A percentile compares a stretch with the other conserved stretches of the same genome.
Evolutionary conservation across 169 alveolate species (phyloP).

Genomic region (Plasmodium sp.): DNA sequence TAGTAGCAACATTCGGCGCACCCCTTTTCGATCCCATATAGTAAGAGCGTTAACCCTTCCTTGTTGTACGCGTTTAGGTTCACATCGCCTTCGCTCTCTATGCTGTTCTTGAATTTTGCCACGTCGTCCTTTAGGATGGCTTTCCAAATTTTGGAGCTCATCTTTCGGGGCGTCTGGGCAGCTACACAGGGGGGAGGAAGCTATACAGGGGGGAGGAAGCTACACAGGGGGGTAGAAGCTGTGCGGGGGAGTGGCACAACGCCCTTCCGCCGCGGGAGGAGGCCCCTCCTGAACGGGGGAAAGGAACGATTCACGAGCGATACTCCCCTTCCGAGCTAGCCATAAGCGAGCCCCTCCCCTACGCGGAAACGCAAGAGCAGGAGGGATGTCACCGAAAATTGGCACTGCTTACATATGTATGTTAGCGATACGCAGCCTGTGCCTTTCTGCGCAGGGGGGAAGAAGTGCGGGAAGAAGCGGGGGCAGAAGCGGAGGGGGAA

Average conservation of each 20-base stretch:
- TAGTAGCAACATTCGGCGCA: constrained; percentile 43
- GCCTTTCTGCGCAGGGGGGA: neutral
- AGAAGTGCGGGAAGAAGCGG: neutral
- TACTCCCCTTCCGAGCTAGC: neutral
- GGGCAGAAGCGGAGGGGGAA: neutral
- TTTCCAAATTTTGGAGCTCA: constrained; percentile 52
- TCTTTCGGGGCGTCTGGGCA: neutral
- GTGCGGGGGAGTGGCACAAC: neutral
- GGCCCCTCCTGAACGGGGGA: neutral
- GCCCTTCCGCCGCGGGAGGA: neutral
- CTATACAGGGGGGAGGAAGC: no score
- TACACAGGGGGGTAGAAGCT: neutral
- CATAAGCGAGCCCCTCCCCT: neutral
- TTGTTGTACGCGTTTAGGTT: constrained; percentile 39
- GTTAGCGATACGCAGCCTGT: neutral
- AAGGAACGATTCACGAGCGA: neutral
- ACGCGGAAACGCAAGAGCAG: neutral
- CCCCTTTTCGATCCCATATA: constrained; percentile 62
- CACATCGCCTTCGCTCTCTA: constrained; percentile 6
- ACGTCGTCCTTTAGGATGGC: constrained; percentile 69
- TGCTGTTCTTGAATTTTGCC: constrained; percentile 28
- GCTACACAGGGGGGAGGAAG: neutral
- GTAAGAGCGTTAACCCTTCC: constrained; percentile 49
- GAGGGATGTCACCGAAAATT: neutral
- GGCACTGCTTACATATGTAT: neutral